Evolutionary conservation across 192 early-diverging fungal species (phyloP), one percentile per base, ranked within the genome.

Genomic region (Geranomyces variabilis): DNA sequence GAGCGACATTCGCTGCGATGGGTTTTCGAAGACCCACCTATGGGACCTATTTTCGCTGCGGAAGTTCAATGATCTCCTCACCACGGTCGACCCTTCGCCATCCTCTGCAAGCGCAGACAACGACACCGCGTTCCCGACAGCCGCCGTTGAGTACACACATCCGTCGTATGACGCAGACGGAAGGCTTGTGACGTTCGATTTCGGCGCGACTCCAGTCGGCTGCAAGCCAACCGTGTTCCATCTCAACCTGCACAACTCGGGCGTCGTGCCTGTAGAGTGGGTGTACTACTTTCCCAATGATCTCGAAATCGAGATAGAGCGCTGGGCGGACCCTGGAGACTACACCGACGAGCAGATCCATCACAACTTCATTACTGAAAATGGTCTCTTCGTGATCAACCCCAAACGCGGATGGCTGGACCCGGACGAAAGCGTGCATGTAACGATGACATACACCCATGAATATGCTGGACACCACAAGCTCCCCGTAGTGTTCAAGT

Each of bases 181-280:
- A 24, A 55, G 77, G 17, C 62, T 71, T n/a, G 47, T 81, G 21
- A 55, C 81, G 53, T 86, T 82, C 76, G 81, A 87, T 63, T 87
- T 86, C 75, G 86, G 86, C 0, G 75, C 84, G 0, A 70, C 72
- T 15, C 75, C 82, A 12, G 67, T 84, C 7, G 80, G 80, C 28
- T 71, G 75, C 64, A 48, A 64, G 24, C 67, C 81, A 41, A 77
- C 68, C 0, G 69, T 74, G 15, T 62, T 84, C 47, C 72, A 82
- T 45, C 31, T 87, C 33, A 77, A 69, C 53, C 61, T 87, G 7
- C 80, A 76, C 43, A 87, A 87, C 64, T 69, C 74, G 29, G 84
- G 86, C 9, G 86, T 87, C 24, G 86, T 87, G 0, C 77, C 84
- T 19, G 84, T 87, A 2, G 86, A 86, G 31, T 87, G 86, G 86